Evolutionary conservation across 805 yeast genomes (phyloP).

Genomic region (Clavispora santaluciae): DNA sequence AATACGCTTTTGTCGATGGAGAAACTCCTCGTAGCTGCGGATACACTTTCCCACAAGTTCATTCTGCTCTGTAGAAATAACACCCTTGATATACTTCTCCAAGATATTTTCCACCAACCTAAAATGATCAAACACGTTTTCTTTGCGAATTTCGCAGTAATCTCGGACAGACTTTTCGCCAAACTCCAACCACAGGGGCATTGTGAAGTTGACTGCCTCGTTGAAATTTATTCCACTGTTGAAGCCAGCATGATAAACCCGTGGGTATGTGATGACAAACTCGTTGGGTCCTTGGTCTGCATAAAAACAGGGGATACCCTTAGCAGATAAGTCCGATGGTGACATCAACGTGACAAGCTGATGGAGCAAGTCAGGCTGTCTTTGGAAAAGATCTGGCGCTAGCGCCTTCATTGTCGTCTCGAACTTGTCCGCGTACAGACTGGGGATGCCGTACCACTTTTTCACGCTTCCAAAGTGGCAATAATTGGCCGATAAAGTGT

Average conservation of each 20-base stretch:
- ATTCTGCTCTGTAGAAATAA: conserved; percentile 1
- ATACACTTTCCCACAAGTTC: conserved; percentile 19
- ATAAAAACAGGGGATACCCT: conserved; percentile 42
- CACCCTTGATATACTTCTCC: conserved; percentile 14
- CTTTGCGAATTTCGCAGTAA: conserved; percentile 32
- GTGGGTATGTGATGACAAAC: conserved; percentile 39
- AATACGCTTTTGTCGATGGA: conserved; percentile 16
- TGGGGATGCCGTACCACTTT: conserved; percentile 92
- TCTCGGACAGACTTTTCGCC: conserved; percentile 41
- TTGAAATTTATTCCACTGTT: conserved; percentile 43
- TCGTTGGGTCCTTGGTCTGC: conserved; percentile 71
- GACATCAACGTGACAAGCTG: conserved; percentile 78
- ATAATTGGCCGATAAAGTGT: conserved; percentile 84
- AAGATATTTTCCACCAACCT: conserved; percentile 45
- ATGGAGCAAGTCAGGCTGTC: conserved; percentile 85
- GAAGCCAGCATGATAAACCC: conserved; percentile 44
- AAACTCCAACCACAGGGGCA: conserved; percentile 63
- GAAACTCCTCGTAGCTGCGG: conserved; percentile 23
- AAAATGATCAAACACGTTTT: conserved; percentile 49
- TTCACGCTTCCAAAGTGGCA: conserved; percentile 88
- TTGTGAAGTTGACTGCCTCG: conserved; percentile 55
- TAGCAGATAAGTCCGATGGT: conserved; percentile 50
- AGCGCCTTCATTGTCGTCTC: conserved; percentile 55
- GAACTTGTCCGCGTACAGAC: conserved; percentile 55
- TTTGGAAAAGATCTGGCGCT: conserved; percentile 77